Conservation (phyloP, 495 filamentous ascomycete genomes). For the Talaromyces proteolyticus region DNA sequence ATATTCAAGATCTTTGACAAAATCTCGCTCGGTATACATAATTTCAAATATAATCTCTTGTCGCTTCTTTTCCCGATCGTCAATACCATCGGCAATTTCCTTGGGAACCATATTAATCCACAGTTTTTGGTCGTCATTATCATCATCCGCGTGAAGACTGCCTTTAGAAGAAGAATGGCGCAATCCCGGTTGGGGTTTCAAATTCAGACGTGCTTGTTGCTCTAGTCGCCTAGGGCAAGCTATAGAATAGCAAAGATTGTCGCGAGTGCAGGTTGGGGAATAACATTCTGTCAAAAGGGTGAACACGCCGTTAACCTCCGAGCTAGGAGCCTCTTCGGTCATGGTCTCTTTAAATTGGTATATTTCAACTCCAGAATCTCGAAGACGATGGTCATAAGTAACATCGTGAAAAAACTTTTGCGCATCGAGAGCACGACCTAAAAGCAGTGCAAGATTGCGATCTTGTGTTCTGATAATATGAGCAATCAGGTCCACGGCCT, state of each 20-base stretch:
- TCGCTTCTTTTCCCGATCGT: constrained; percentile 90
- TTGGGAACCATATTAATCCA: constrained; percentile 99
- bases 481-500: constrained; percentile 90
- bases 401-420: constrained; percentile 99
- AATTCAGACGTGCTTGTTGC: constrained; percentile 87
- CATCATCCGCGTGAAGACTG: constrained; percentile 74
- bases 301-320: constrained; percentile 93
- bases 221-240: constrained; percentile 92
- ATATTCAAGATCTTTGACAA: constrained; percentile 98
- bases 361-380: constrained; percentile 84
- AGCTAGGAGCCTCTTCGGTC: constrained; percentile 73
- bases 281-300: constrained; percentile 96
- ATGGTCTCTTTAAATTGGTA: constrained; percentile 96
- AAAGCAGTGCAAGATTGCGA: constrained; percentile 84
- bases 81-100: constrained; percentile 82
- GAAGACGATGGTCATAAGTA: constrained; percentile 91
- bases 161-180: constrained; percentile 73
- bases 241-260: constrained; percentile 96
- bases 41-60: constrained; percentile 98
- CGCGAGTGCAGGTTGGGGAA: constrained; percentile 91
- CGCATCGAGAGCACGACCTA: constrained; percentile 92
- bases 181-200: constrained; percentile 84
- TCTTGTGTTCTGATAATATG: constrained; percentile 96
- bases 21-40: constrained; percentile 98
- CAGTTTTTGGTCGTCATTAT: constrained; percentile 92